phyloP scores from a whole-genome alignment of 2,329 filamentous ascomycete genomes.

The Fusarium oxysporum region DNA sequence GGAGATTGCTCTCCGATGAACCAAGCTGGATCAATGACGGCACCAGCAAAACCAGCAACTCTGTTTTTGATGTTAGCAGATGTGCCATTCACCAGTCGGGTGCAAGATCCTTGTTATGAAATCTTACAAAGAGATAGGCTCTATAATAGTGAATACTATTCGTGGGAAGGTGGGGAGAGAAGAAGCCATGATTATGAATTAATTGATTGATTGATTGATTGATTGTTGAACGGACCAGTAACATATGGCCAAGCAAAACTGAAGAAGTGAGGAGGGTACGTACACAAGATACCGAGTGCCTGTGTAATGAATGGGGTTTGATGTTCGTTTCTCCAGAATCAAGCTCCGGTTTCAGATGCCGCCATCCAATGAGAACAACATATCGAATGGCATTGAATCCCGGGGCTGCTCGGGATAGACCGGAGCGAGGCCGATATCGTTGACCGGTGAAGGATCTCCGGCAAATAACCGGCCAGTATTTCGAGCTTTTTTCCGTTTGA shows the following conservation, averaged over 20 bases:
- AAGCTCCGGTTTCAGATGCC: neutral
- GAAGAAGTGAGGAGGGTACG: neutral
- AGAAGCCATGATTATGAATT: conserved; percentile 63
- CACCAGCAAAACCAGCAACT: conserved; percentile 67
- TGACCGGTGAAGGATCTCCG: conserved; percentile 22
- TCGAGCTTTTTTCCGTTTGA: conserved; percentile 19
- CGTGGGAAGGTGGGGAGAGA: conserved; percentile 73
- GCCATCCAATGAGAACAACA: conserved; percentile 4
- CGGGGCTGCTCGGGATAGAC: conserved; percentile 21
- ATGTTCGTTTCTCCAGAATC: conserved; percentile 12
- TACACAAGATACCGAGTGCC: neutral
- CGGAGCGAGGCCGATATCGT: conserved; percentile 24
- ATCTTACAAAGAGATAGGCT: conserved; percentile 75
- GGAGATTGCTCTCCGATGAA: conserved; percentile 74
- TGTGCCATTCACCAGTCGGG: neutral
- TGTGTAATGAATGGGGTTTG: conserved; percentile 9
- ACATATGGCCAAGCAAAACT: conserved; percentile 4
- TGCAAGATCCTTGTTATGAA: neutral
- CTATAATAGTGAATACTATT: conserved; percentile 74
- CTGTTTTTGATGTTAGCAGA: conserved; percentile 52
- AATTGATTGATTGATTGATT: neutral
- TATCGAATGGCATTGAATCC: neutral
- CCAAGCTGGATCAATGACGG: conserved; percentile 67
- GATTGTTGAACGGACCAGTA: neutral
- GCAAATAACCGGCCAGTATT: conserved; percentile 35